Base-by-base conservation (phyloP, 352 stramenopile genomes). In the Phytopythium sindhum region DNA sequence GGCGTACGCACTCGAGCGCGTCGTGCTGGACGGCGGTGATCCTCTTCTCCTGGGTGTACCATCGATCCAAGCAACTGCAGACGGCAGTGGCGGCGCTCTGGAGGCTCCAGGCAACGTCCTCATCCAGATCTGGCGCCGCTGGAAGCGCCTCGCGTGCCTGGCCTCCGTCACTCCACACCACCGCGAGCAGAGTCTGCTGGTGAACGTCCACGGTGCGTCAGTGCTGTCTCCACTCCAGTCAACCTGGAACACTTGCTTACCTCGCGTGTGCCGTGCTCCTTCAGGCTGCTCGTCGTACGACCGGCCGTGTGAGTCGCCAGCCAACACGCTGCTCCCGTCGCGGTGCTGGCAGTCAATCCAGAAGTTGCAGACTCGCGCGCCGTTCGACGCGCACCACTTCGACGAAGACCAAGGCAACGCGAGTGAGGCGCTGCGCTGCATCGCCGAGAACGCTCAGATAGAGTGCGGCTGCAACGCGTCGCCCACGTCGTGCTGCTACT, bases 251-350 rank as follows among this genome's bases (percentile, higher is more conserved):
- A 31, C 7, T 14, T 8, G 24, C 39, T 51, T 23, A 41, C 24
- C 39, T 29, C 29, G 7, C 19, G 31, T n/a, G 28, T 29, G 11
- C 23, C 61, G 8, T 58, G 23, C 24, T 26, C n/a, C 23, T 10
- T 19, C 66, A 60, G 69, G 62, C 1, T 89, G 77, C 23, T 89
- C 80, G n/a, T 89, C 80, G 12, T 80, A 74, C 0, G 80, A 89
- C 24, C 62, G 78, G 14, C 68, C 67, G 14, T 85, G 75, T 52
- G 80, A 89, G 60, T 80, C 72, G 33, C 78, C 80, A 0, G 64
- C 70, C 28, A 90, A 92, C 54, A 92, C 83, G 42, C 69, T 92
- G 29, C 78, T 71, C n/a, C 77, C 64, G n/a, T 92, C 81, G 15
- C 73, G 68, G 29, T 92, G 83, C 62, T 92, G 83, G 83, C 67